Evolutionary conservation across 2,329 filamentous ascomycete genomes (phyloP).

Genomic region (Penicillium sp.): DNA sequence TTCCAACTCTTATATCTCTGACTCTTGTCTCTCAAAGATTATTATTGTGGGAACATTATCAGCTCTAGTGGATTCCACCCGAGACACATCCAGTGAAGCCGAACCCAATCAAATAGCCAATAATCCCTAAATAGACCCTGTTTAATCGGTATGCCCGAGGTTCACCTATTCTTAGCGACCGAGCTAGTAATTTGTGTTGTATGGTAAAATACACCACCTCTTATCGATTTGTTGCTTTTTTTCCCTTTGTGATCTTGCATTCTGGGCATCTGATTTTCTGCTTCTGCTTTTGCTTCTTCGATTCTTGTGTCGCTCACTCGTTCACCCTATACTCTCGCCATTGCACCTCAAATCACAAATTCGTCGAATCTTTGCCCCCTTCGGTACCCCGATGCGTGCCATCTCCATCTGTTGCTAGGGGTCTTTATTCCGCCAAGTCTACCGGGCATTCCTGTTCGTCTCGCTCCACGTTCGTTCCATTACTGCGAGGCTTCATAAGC

Average conservation of each 20-base stretch:
- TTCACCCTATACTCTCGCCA: neutral
- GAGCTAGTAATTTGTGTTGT: conserved; percentile 9
- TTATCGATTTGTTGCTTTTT: conserved; percentile 15
- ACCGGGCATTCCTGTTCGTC: neutral
- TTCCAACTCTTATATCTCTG: neutral
- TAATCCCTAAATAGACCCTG: neutral
- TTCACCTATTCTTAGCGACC: conserved; percentile 13
- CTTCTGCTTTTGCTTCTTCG: neutral
- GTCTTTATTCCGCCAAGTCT: conserved; percentile 6
- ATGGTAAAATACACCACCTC: conserved; percentile 7
- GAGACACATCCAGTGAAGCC: conserved; percentile 8
- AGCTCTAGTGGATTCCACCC: conserved; percentile 6
- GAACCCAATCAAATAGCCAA: neutral
- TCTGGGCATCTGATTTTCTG: neutral
- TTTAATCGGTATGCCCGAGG: conserved; percentile 3
- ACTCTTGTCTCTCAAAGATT: neutral
- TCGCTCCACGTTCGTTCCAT: conserved; percentile 3
- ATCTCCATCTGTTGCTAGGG: conserved; percentile 7
- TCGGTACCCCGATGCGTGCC: neutral
- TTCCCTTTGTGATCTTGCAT: conserved; percentile 8
- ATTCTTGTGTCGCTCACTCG: conserved; percentile 2
- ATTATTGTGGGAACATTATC: neutral
- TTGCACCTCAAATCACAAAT: neutral
- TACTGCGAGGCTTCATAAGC: neutral
- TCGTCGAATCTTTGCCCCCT: neutral